A percentile compares a stretch with the other conserved stretches of the same genome.
These are phyloP conservation scores for Ceratocystis albifundus DNA, from an alignment of 2,329 filamentous ascomycete genomes.

Conservation along the genomic window DNA sequence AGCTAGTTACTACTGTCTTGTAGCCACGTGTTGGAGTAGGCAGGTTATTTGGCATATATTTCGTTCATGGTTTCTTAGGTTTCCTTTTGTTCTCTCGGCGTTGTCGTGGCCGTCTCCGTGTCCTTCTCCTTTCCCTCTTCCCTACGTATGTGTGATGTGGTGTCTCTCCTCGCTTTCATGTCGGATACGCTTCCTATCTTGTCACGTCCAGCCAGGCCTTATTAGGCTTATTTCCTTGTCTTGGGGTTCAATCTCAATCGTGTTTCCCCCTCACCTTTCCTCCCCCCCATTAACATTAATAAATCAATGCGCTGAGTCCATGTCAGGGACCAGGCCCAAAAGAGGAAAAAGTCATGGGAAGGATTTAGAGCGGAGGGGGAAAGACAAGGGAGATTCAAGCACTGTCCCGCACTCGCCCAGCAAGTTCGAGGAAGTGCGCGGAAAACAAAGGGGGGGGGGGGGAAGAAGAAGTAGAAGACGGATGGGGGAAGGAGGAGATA, in stretches of 20 bases:
- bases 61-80: neutral
- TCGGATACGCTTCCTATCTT: neutral
- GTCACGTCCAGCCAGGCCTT: neutral
- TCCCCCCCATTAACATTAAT: no score
- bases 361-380: slow-evolving; percentile 10
- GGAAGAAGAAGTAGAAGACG: neutral
- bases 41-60: neutral
- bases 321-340: slow-evolving; percentile 5
- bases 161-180: neutral
- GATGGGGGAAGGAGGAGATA: neutral
- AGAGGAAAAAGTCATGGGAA: slow-evolving; percentile 9
- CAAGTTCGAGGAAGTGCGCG: neutral
- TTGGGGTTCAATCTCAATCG: neutral
- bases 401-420: neutral
- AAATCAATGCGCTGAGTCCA: neutral
- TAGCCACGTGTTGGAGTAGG: neutral
- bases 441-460: neutral
- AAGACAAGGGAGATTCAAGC: slow-evolving; percentile 7
- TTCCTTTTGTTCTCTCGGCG: neutral
- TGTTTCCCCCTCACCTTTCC: neutral
- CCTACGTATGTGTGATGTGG: neutral
- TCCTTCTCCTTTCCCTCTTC: neutral
- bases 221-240: neutral
- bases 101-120: neutral
- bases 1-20: neutral